A percentile compares a stretch with the other conserved stretches of the same genome.
Conservation (phyloP, 129 eudicot species). For the Calendula officinalis region DNA sequence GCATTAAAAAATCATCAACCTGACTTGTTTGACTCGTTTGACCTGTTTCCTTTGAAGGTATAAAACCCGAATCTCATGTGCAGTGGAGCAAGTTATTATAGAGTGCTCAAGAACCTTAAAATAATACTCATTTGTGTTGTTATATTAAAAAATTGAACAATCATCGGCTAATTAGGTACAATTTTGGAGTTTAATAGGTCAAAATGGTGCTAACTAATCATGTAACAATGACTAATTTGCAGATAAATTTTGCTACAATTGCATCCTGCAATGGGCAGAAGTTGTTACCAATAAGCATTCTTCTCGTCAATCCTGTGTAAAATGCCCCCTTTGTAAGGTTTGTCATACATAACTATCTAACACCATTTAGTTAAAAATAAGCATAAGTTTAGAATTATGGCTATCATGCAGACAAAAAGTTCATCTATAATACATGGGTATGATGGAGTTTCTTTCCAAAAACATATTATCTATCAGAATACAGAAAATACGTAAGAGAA, state of each 20-base stretch:
- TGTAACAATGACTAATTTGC: constrained; percentile 23
- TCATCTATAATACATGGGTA: constrained; percentile 62
- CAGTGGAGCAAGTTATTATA: no score
- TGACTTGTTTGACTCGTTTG: no score
- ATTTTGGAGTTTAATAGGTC: no score
- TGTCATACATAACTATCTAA: constrained; percentile 6
- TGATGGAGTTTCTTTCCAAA: constrained; percentile 57
- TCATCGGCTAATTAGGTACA: no score
- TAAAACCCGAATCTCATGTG: no score
- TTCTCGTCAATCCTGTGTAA: constrained; percentile 43
- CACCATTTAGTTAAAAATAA: background rate
- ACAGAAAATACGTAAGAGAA: constrained; percentile 44
- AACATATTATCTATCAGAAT: constrained; percentile 49
- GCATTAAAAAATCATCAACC: no score
- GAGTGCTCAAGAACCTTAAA: no score
- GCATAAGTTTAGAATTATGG: constrained; percentile 11
- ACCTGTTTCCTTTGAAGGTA: no score
- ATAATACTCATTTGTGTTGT: no score
- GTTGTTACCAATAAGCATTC: constrained; percentile 50
- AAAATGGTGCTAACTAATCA: background rate
- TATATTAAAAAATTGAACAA: no score
- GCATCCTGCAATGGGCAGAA: constrained; percentile 72
- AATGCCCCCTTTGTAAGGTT: constrained; percentile 95
- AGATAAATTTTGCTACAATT: constrained; percentile 82
- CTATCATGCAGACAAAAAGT: constrained; percentile 53